Evolutionary conservation across 176 grass and related monocot species (phyloP).

Genomic region (Chrysopogon serrulatus): DNA sequence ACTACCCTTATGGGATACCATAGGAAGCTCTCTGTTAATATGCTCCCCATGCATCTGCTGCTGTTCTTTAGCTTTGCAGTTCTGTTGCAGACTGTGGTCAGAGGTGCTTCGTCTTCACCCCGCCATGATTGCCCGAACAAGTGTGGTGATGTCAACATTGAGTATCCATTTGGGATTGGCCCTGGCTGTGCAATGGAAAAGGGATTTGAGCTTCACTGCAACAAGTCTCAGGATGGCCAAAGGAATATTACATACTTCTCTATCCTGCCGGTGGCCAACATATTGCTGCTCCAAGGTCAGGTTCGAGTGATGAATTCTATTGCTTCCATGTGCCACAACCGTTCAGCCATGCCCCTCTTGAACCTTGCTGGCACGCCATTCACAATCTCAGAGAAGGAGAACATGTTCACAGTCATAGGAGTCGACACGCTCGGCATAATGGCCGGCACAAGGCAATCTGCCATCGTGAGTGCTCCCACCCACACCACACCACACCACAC

Average conservation of each 20-base stretch:
- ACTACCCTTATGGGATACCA: not conserved
- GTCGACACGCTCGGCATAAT: not conserved
- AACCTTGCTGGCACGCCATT: not conserved
- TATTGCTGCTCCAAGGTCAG: not conserved
- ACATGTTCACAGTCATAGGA: not conserved
- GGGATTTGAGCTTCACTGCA: not conserved
- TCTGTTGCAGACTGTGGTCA: not conserved
- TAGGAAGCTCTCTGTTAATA: not conserved
- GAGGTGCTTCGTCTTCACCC: not conserved
- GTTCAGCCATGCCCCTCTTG: not conserved
- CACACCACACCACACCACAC: too few species aligned
- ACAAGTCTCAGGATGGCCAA: not conserved
- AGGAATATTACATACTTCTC: not conserved
- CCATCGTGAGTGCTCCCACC: not conserved
- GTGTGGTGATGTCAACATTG: not conserved
- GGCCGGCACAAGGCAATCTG: not conserved
- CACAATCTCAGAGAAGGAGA: not conserved
- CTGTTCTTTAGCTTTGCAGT: not conserved
- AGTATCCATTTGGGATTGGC: not conserved
- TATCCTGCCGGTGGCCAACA: not conserved
- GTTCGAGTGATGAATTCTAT: not conserved
- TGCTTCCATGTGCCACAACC: not conserved
- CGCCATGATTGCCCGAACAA: not conserved
- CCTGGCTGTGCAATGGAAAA: not conserved
- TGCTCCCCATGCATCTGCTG: not conserved